Percentiles rank a stretch among this genome's conserved stretches.
Evolutionary conservation across 768 basidiomycete species (phyloP).

Genomic region (Amyloporia xantha): DNA sequence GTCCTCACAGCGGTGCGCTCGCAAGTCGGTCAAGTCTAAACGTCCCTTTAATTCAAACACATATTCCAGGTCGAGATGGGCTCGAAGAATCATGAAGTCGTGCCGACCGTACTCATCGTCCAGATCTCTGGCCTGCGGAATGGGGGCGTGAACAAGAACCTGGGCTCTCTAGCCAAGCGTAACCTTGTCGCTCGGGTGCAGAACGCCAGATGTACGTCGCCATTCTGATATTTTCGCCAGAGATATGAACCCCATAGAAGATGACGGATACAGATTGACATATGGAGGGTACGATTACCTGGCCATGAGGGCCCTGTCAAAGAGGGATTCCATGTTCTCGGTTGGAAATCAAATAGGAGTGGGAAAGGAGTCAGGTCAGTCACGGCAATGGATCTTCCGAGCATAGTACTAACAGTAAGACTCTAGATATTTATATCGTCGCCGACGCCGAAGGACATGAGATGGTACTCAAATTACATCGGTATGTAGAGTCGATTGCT

Average conservation of each 20-base stretch:
- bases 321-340: slow-evolving; percentile 80
- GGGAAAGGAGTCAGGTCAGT: slow-evolving; percentile 90
- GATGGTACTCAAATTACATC: slow-evolving; percentile 89
- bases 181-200: slow-evolving; percentile 86
- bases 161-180: slow-evolving; percentile 87
- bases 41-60: no score
- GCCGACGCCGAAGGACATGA: slow-evolving; percentile 79
- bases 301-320: slow-evolving; percentile 88
- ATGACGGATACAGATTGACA: slow-evolving; percentile 94
- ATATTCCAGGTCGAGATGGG: slow-evolving; percentile 95
- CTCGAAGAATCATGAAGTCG: slow-evolving; percentile 95
- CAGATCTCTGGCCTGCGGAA: slow-evolving; percentile 90
- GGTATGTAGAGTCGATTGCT: slow-evolving; percentile 39
- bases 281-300: slow-evolving; percentile 99
- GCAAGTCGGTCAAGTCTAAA: no score
- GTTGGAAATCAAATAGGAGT: slow-evolving; percentile 98
- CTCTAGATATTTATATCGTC: slow-evolving; percentile 83
- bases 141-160: slow-evolving; percentile 89
- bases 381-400: background rate
- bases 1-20: slow-evolving; percentile 82
- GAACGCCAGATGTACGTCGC: slow-evolving; percentile 81
- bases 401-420: no score
- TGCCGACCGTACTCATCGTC: slow-evolving; percentile 82
- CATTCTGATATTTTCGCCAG: background rate
- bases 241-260: slow-evolving; percentile 32